Percentiles rank a stretch among this genome's conserved stretches.
These are phyloP conservation scores for Solanum phureja DNA, from an alignment of 257 asterid genomes.

Conservation along the genomic window DNA sequence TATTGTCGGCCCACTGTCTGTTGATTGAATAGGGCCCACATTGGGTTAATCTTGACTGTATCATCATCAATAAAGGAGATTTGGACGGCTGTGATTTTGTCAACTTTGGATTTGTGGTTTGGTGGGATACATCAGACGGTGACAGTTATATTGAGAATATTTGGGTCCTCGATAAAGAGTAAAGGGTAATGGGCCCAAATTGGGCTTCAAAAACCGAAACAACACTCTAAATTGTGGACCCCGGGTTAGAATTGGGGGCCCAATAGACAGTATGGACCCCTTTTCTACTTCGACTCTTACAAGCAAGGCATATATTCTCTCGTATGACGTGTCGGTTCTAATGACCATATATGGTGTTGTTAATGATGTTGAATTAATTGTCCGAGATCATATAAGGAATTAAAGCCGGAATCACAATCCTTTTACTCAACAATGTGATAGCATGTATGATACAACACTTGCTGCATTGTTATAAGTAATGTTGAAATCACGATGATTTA, in stretches of 20 bases:
- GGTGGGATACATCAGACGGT: slow-evolving; percentile 27
- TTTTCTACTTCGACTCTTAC: slow-evolving; percentile 25
- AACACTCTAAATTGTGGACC: slow-evolving; percentile 20
- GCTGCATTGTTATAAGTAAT: neutral
- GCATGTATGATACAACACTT: neutral
- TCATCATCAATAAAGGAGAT: neutral
- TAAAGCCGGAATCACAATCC: neutral
- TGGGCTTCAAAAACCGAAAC: slow-evolving; percentile 23
- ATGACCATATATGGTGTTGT: neutral
- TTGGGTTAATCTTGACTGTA: neutral
- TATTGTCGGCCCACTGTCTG: slow-evolving; percentile 5
- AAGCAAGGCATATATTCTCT: slow-evolving; percentile 65
- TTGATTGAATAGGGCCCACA: neutral
- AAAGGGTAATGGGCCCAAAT: neutral
- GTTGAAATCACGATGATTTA: neutral
- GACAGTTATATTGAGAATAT: slow-evolving; percentile 38
- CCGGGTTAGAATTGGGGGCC: slow-evolving; percentile 14
- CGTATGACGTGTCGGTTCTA: slow-evolving; percentile 26
- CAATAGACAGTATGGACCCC: slow-evolving; percentile 31
- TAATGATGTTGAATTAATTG: neutral
- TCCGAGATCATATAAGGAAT: neutral
- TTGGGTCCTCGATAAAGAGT: slow-evolving; percentile 60
- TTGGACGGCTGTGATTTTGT: slow-evolving; percentile 15
- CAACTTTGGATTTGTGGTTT: neutral
- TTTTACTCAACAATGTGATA: neutral